Evolutionary conservation across 75 land plant species (phyloP).

Genomic region (Larix kaempferi): DNA sequence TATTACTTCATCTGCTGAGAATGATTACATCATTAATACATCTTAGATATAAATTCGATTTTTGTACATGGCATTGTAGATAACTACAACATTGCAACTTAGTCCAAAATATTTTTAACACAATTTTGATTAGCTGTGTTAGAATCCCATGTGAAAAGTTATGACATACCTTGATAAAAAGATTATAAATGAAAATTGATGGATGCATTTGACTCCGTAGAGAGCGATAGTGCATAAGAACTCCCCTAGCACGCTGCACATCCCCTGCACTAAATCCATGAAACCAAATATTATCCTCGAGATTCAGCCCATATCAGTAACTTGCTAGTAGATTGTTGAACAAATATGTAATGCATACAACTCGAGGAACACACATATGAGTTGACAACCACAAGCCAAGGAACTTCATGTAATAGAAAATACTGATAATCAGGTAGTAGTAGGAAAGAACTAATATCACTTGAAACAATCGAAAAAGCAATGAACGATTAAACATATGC

Average conservation of each 20-base stretch:
- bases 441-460: too few species aligned
- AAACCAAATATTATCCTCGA: not conserved
- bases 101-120: too few species aligned
- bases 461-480: too few species aligned
- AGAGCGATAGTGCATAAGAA: conserved; percentile 56
- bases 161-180: conserved; percentile 66
- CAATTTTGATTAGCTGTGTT: too few species aligned
- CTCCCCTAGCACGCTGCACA: conserved; percentile 75
- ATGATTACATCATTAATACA: not conserved
- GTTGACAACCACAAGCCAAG: not conserved
- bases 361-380: not conserved
- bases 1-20: not conserved
- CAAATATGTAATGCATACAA: not conserved
- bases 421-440: not conserved
- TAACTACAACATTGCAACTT: too few species aligned
- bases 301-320: not conserved
- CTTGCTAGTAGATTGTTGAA: too few species aligned
- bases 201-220: conserved; percentile 37
- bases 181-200: conserved; percentile 52
- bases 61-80: not conserved
- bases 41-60: not conserved
- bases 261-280: conserved; percentile 64
- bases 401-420: not conserved
- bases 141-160: not conserved
- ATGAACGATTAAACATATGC: not conserved